phyloP scores from a whole-genome alignment of 108 stramenopile genomes.

The Asterionellopsis glacialis region DNA sequence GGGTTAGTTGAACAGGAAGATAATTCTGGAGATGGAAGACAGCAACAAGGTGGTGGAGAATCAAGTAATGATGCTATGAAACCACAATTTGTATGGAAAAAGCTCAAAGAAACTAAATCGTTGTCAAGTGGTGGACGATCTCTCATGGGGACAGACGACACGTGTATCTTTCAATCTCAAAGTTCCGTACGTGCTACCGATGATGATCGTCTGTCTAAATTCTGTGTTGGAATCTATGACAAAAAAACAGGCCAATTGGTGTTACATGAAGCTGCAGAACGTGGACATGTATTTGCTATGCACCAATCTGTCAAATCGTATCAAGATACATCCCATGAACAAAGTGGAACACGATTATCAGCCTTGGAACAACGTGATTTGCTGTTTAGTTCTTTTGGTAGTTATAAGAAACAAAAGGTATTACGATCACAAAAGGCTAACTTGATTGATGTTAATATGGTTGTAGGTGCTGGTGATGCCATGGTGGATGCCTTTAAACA shows the following conservation, averaged over 20 bases:
- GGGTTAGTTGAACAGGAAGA: slow-evolving; percentile 7
- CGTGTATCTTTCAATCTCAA: slow-evolving; percentile 36
- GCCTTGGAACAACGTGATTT: slow-evolving; percentile 27
- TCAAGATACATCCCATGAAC: slow-evolving; percentile 9
- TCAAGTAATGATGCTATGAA: neutral
- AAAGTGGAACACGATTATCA: slow-evolving; percentile 16
- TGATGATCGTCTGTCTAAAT: slow-evolving; percentile 49
- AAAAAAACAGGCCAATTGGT: slow-evolving; percentile 40
- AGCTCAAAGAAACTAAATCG: slow-evolving; percentile 11
- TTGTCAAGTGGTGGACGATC: slow-evolving; percentile 21
- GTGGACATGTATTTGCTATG: slow-evolving; percentile 65
- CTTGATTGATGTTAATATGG: slow-evolving; percentile 67
- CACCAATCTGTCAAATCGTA: slow-evolving; percentile 63
- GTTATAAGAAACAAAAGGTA: slow-evolving; percentile 75
- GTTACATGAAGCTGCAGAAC: slow-evolving; percentile 45
- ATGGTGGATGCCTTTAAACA: slow-evolving; percentile 33
- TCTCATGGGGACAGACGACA: slow-evolving; percentile 32
- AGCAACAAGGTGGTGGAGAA: slow-evolving; percentile 6
- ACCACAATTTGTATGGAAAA: slow-evolving; percentile 31
- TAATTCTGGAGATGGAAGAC: slow-evolving; percentile 8
- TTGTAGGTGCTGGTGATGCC: slow-evolving; percentile 65
- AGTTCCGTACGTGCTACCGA: slow-evolving; percentile 49
- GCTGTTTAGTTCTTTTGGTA: slow-evolving; percentile 77
- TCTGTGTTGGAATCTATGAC: slow-evolving; percentile 65
- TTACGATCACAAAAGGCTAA: slow-evolving; percentile 73